Evolutionary conservation across 1,139 yeast genomes (phyloP), one percentile per base, ranked within the genome.

Genomic region (Pichia sp.): DNA sequence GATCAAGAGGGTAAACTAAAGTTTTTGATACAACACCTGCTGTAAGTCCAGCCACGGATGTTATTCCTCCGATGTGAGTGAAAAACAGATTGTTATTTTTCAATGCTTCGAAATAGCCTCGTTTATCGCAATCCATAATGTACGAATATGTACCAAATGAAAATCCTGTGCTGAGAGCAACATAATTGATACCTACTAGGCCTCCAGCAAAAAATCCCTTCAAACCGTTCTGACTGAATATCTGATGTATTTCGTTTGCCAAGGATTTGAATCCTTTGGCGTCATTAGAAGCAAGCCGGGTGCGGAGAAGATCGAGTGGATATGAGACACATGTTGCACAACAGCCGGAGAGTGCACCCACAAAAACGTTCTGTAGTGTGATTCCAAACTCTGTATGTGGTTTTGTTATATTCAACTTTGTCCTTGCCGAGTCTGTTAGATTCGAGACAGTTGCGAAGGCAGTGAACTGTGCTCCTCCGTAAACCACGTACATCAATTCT

Each of bases 401-500:
- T 16, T 34, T 22, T 4, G 6, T 19, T 21, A 36, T 44, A 25
- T 36, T 25, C n/a, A 43, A 19, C 3, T 13, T 8, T 12, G 13
- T 13, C 28, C 49, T 30, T 67, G 68, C 64, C 83, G 85, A 16
- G 19, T 37, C 37, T 30, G 42, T 6, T 8, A 52, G 10, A 36
- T 49, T 47, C 2, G 54, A 46, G 41, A 82, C 67, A 0, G 74
- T 65, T 1, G 88, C 74, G 65, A 85, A 89, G 1, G 89, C 72
- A 1, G 93, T 74, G 69, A 93, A 93, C 66, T 93, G 98, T 0
- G 81, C 72, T 0, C 88, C 90, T 12, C 98, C 96, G 62, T 93
- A 93, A 22, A 87, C 60, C 18, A 93, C 74, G 64, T 93, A 93
- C 81, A 93, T 78, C 42, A 83, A 69, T 59, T 89, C 91, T 0